Percentiles rank a stretch among this genome's conserved stretches.
Conservation (phyloP, 768 basidiomycete genomes). For the Ephemerocybe angulata region DNA sequence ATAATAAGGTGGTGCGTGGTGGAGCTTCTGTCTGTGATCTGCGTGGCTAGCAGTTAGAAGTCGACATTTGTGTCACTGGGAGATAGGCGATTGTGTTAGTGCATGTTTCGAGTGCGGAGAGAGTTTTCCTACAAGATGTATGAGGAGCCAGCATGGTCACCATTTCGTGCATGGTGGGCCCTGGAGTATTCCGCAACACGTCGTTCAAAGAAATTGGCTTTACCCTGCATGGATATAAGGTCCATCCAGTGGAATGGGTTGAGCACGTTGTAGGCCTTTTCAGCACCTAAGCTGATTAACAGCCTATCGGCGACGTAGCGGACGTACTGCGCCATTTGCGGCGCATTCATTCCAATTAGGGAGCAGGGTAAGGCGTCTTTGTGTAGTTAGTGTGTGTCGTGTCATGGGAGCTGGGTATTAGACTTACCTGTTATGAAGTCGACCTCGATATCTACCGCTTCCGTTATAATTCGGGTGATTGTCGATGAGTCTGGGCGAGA, state of each 20-base stretch:
- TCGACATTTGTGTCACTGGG: too few relatives aligned
- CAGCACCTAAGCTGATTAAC: neutral
- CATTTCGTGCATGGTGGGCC: too few relatives aligned
- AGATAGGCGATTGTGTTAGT: too few relatives aligned
- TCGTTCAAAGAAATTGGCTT: neutral
- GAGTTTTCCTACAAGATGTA: too few relatives aligned
- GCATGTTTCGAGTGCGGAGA: too few relatives aligned
- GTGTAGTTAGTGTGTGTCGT: neutral
- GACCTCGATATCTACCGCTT: neutral
- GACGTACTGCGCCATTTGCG: neutral
- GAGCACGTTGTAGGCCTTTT: neutral
- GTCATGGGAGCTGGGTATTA: neutral
- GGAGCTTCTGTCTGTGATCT: too few relatives aligned
- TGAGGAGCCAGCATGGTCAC: too few relatives aligned
- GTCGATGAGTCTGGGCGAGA: neutral
- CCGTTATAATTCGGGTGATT: neutral
- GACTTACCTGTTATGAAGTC: neutral
- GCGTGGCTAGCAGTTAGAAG: too few relatives aligned
- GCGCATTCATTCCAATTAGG: neutral
- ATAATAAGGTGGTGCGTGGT: too few relatives aligned
- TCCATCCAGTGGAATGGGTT: neutral
- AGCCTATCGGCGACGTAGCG: neutral
- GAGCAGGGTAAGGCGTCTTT: neutral
- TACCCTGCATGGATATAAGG: neutral
- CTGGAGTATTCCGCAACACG: neutral